Evolutionary conservation across 2,329 filamentous ascomycete species (phyloP).

Genomic region (Aspergillus ibericus): DNA sequence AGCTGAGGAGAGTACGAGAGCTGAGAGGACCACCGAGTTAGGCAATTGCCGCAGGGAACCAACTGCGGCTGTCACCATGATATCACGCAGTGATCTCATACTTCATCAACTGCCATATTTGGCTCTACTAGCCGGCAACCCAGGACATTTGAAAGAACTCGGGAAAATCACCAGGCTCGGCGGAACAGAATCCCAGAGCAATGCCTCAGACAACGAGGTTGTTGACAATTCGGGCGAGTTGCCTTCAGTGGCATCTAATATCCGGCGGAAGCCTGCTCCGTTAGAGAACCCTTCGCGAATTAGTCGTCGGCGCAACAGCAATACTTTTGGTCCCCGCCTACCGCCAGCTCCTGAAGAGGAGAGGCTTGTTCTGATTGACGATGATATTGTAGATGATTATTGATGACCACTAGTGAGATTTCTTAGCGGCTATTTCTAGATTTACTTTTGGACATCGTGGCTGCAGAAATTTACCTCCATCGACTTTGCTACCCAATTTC

Average conservation of each 20-base stretch:
- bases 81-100: slow-evolving; percentile 48
- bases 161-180: slow-evolving; percentile 59
- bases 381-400: slow-evolving; percentile 75
- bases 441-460: neutral
- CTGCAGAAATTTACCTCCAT: neutral
- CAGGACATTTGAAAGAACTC: slow-evolving; percentile 55
- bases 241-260: slow-evolving; percentile 12
- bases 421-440: neutral
- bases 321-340: slow-evolving; percentile 21
- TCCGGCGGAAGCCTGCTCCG: neutral
- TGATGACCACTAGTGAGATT: neutral
- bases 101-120: slow-evolving; percentile 87
- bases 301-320: slow-evolving; percentile 20
- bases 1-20: neutral
- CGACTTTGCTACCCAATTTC: neutral
- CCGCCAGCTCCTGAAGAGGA: slow-evolving; percentile 49
- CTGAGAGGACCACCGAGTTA: neutral
- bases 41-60: slow-evolving; percentile 4
- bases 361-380: slow-evolving; percentile 73
- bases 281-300: neutral
- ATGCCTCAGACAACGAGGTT: neutral
- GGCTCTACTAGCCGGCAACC: slow-evolving; percentile 58
- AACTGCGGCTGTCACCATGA: slow-evolving; percentile 28
- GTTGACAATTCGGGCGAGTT: neutral
- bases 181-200: neutral